A percentile compares a stretch with the other conserved stretches of the same genome.
These are phyloP conservation scores for Lactarius vividus DNA, from an alignment of 768 basidiomycete genomes.

Conservation along the genomic window DNA sequence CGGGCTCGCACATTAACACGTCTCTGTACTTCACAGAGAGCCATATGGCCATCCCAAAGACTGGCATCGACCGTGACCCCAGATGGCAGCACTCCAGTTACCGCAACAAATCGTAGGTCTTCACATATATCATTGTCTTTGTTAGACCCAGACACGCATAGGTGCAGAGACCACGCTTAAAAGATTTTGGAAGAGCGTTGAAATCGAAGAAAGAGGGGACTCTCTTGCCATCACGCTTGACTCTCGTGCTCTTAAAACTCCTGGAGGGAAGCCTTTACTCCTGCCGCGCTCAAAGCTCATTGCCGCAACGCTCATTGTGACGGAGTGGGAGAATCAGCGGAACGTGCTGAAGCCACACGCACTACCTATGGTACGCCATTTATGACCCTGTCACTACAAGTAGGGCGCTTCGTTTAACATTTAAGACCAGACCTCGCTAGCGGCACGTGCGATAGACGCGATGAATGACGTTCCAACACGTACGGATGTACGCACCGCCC, in stretches of 20 bases:
- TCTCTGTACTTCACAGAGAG: neutral
- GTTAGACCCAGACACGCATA: conserved; percentile 34
- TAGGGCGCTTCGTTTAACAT: conserved; percentile 15
- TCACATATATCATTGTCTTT: neutral
- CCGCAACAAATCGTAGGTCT: conserved; percentile 65
- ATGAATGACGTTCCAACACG: conserved; percentile 56
- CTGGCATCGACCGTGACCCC: conserved; percentile 5
- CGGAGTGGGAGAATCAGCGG: conserved; percentile 96
- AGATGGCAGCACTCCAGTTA: conserved; percentile 45
- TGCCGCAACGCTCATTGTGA: conserved; percentile 81
- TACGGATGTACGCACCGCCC: conserved; percentile 57
- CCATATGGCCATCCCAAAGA: neutral
- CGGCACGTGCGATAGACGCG: conserved; percentile 85
- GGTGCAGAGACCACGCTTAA: conserved; percentile 85
- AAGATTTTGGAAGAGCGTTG: conserved; percentile 95
- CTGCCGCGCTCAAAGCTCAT: conserved; percentile 69
- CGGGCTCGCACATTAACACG: neutral
- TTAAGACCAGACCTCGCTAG: conserved; percentile 73
- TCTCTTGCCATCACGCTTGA: conserved; percentile 71
- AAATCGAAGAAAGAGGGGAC: conserved; percentile 57
- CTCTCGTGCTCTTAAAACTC: conserved; percentile 83
- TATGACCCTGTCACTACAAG: neutral
- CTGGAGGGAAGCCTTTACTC: conserved; percentile 70
- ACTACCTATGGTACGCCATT: conserved; percentile 71
- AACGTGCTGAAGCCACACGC: conserved; percentile 84